Conservation (phyloP, 176 grass and related monocot genomes). For the Carex scoparia region DNA sequence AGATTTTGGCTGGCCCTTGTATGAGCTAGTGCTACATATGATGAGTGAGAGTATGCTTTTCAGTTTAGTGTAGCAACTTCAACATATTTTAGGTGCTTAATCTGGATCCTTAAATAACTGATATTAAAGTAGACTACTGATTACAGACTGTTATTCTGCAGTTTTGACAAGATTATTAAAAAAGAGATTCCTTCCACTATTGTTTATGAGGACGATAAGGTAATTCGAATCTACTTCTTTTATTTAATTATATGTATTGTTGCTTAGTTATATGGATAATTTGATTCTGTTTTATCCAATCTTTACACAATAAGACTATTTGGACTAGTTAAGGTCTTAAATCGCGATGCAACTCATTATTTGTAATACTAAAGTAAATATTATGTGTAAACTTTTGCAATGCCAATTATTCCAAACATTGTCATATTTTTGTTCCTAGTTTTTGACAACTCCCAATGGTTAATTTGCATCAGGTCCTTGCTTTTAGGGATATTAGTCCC, state of each 20-base stretch:
- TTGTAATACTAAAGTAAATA: neutral
- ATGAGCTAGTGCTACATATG: neutral
- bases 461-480: conserved; percentile 52
- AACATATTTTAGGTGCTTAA: neutral
- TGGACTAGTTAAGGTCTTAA: neutral
- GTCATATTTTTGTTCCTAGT: neutral
- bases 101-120: neutral
- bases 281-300: neutral
- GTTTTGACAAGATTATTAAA: conserved; percentile 96
- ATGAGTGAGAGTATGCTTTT: neutral
- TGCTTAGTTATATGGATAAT: neutral
- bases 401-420: neutral
- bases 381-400: neutral
- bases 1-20: neutral
- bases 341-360: neutral
- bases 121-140: conserved; percentile 12
- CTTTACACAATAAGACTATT: neutral
- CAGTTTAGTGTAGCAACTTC: neutral
- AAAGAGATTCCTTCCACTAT: conserved; percentile 87
- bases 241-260: neutral
- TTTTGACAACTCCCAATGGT: neutral
- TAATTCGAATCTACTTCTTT: conserved; percentile 18
- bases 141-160: conserved; percentile 42
- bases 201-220: conserved; percentile 88
- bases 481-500: conserved; percentile 91